Conservation (phyloP, 106 monocot species). For the Apostasia shenzhenica region DNA sequence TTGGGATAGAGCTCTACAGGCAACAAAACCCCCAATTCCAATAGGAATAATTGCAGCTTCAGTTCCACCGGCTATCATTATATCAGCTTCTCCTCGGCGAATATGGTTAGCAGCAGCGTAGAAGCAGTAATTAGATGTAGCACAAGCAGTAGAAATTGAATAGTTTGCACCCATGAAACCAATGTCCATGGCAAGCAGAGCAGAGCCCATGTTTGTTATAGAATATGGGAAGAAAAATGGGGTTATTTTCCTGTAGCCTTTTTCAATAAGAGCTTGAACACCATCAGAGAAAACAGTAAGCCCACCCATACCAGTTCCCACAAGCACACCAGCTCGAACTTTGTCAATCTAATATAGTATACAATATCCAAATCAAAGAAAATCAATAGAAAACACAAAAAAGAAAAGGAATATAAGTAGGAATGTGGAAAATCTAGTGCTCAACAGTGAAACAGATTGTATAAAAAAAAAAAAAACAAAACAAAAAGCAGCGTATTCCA, state of each 20-base stretch:
- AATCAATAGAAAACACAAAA: too few relatives aligned
- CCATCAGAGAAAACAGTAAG: slow-evolving; percentile 86
- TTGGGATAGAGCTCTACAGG: slow-evolving; percentile 92
- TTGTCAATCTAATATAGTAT: slow-evolving; percentile 67
- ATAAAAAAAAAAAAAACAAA: too few relatives aligned
- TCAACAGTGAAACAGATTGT: too few relatives aligned
- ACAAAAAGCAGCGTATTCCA: too few relatives aligned
- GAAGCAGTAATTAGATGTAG: slow-evolving; percentile 97
- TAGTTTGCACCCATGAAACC: slow-evolving; percentile 99
- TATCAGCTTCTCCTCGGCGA: slow-evolving; percentile 83
- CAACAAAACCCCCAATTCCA: slow-evolving; percentile 95
- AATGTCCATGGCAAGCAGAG: slow-evolving; percentile 93
- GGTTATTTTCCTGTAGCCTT: slow-evolving; percentile 89
- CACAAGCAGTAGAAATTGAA: slow-evolving; percentile 99
- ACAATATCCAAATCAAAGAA: too few relatives aligned
- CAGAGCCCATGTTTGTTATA: slow-evolving; percentile 98
- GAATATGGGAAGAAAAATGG: slow-evolving; percentile 95
- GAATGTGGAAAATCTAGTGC: too few relatives aligned
- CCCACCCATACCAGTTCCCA: slow-evolving; percentile 96
- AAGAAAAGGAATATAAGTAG: too few relatives aligned
- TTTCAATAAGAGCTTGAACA: slow-evolving; percentile 91
- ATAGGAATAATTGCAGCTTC: slow-evolving; percentile 99
- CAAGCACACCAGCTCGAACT: slow-evolving; percentile 80
- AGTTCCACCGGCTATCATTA: slow-evolving; percentile 98
- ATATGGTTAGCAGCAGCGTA: slow-evolving; percentile 98